Evolutionary conservation across 2,329 filamentous ascomycete genomes (phyloP), one percentile per base, ranked within the genome.

Genomic region (Zymoseptoria brevis): DNA sequence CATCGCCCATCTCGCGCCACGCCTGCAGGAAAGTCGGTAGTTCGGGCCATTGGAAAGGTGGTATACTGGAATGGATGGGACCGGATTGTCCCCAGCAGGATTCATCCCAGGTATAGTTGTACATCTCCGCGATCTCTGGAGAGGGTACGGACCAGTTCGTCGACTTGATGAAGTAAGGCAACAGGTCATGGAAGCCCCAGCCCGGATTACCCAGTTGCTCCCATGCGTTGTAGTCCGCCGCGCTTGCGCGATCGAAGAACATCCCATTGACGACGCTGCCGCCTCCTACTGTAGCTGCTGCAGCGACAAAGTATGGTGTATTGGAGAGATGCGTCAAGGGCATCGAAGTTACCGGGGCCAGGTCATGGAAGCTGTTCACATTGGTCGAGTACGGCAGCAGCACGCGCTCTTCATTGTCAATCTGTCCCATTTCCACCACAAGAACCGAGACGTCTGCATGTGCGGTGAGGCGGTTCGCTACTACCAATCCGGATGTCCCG

Each of bases 161-260:
- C 19, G 54, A 60, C 57, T 64, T 69, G 52, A 58, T 64, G 57
- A 61, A 68, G 51, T 64, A 66, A 19, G 62, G 66, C 13, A 58
- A 8, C 0, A 63, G 50, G 9, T 41, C 57, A 8, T 62, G 49
- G 61, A 63, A 66, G 35, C 63, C 61, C 63, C 64, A 66, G n/a
- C 61, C 64, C 21, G 55, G 22, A 45, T 66, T 66, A 8, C 64
- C 62, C 11, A 66, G 54, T 26, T 52, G 48, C n/a, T 62, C 71
- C 75, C 76, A 78, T 2, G 74, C 73, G 61, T 77, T 69, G 26
- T 76, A 76, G 59, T 75, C 74, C 6, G 63, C 69, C 19, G 67
- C 65, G 35, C 68, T 65, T 11, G 68, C 75, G 6, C 74, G 70
- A 56, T 73, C 72, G 58, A 73, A 74, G 6, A 70, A 64, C 72